Percentiles rank a stretch among this genome's conserved stretches.
phyloP scores from a whole-genome alignment of 306 rosid genomes.

The Castanopsis chinensis region DNA sequence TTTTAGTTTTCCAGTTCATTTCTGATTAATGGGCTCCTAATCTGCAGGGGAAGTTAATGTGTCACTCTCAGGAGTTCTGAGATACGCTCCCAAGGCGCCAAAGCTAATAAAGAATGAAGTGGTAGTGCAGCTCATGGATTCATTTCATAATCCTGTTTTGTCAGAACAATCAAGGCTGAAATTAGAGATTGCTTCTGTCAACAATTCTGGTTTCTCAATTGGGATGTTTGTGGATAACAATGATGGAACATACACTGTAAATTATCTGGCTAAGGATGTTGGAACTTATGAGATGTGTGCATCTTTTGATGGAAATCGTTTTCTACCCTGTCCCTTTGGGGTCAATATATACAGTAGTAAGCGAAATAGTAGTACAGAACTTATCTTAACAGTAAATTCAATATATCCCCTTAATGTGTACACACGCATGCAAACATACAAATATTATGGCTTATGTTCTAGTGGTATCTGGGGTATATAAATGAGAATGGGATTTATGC shows the following conservation, averaged over 20 bases:
- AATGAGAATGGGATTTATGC: neutral
- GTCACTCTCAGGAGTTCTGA: slow-evolving; percentile 55
- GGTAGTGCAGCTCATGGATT: slow-evolving; percentile 68
- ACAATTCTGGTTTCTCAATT: slow-evolving; percentile 53
- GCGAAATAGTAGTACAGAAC: slow-evolving; percentile 16
- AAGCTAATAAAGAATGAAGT: slow-evolving; percentile 61
- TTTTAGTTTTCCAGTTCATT: slow-evolving; percentile 4
- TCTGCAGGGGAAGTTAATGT: slow-evolving; percentile 63
- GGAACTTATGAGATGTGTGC: slow-evolving; percentile 75
- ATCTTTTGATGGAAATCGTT: slow-evolving; percentile 51
- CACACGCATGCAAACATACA: no score
- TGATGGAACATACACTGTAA: slow-evolving; percentile 67
- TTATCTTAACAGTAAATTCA: neutral
- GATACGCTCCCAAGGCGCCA: slow-evolving; percentile 60
- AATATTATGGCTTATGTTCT: neutral
- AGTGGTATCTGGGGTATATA: neutral
- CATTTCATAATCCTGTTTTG: slow-evolving; percentile 61
- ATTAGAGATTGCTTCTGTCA: slow-evolving; percentile 52
- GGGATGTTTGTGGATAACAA: slow-evolving; percentile 47
- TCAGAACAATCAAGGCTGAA: slow-evolving; percentile 64
- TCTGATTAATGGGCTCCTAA: slow-evolving; percentile 6
- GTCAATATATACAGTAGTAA: slow-evolving; percentile 78
- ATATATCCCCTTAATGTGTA: neutral
- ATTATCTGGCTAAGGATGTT: slow-evolving; percentile 56
- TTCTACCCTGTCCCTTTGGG: slow-evolving; percentile 54